phyloP scores from a whole-genome alignment of 2,329 filamentous ascomycete genomes.

The Ustulina deusta region DNA sequence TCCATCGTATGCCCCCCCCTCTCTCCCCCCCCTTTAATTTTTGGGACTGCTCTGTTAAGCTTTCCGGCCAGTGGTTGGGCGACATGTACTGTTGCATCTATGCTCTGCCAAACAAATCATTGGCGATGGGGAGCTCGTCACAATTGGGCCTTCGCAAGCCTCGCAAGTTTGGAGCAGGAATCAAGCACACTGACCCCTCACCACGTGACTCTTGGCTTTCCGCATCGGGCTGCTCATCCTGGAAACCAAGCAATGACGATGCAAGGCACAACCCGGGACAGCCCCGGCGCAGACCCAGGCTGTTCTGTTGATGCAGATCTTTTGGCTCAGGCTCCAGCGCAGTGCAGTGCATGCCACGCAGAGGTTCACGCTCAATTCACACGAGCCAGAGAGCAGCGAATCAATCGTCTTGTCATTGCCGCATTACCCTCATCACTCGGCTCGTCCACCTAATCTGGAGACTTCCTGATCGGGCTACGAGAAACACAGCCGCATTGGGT shows the following conservation, averaged over 20 bases:
- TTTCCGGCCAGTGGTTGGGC: conserved; percentile 4
- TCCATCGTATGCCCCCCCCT: conserved; percentile 18
- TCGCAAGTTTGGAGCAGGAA: not conserved
- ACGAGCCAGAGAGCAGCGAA: not conserved
- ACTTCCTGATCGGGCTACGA: not conserved
- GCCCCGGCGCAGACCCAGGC: not conserved
- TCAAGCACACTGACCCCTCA: conserved; percentile 14
- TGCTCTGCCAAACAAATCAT: conserved; percentile 7
- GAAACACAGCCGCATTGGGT: not conserved
- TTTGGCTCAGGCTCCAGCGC: not conserved
- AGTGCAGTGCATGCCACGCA: not conserved
- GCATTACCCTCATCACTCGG: not conserved
- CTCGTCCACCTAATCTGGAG: too few species aligned
- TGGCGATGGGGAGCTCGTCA: too few species aligned
- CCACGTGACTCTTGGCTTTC: conserved; percentile 8
- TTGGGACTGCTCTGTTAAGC: not conserved
- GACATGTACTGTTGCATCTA: conserved; percentile 4
- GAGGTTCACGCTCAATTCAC: not conserved
- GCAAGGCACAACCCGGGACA: conserved; percentile 20
- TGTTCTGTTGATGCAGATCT: conserved; percentile 3
- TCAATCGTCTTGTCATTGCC: not conserved
- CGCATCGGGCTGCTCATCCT: not conserved
- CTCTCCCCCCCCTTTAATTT: conserved; percentile 12
- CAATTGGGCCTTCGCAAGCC: not conserved
- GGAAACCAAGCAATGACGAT: conserved; percentile 7